These are phyloP conservation scores for Fusarium verrucosum DNA, from an alignment of 2,329 filamentous ascomycete species.

Conservation along the genomic window DNA sequence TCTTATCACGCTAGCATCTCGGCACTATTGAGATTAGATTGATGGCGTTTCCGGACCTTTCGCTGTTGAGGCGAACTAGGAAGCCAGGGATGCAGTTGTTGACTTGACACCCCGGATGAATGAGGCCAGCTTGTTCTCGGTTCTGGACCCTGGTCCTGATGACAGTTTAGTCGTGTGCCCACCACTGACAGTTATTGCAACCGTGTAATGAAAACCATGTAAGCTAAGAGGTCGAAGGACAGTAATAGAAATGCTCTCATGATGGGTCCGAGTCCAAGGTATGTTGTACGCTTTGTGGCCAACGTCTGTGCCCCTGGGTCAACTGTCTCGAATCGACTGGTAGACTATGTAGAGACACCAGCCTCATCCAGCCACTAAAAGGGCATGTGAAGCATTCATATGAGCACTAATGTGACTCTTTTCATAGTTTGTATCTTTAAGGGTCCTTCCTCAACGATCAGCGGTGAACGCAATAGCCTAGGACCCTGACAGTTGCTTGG, in stretches of 20 bases:
- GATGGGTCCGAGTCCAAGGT: constrained; percentile 4
- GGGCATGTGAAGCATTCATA: not conserved
- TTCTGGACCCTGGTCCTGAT: constrained; percentile 13
- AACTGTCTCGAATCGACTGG: constrained; percentile 3
- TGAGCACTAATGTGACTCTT: not conserved
- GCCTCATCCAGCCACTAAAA: constrained; percentile 2
- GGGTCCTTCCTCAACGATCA: not conserved
- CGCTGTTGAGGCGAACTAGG: not conserved
- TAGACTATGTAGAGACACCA: constrained; percentile 4
- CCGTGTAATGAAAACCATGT: constrained; percentile 22
- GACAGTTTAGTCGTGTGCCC: constrained; percentile 3
- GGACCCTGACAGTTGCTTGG: not conserved
- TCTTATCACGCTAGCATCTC: not conserved
- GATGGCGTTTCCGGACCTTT: not conserved
- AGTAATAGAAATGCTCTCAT: constrained; percentile 6
- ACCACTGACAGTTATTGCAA: constrained; percentile 11
- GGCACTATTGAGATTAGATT: not conserved
- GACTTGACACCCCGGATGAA: constrained; percentile 3
- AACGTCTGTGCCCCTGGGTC: constrained; percentile 14
- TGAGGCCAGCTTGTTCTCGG: not conserved
- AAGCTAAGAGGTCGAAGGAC: constrained; percentile 28
- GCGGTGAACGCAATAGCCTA: constrained; percentile 11
- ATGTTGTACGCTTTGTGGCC: not conserved
- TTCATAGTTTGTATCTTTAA: not conserved
- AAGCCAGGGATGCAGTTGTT: not conserved